Percentiles rank a stretch among this genome's conserved stretches.
Conservation (phyloP, 2,329 filamentous ascomycete genomes). For the Apiospora koreana region DNA sequence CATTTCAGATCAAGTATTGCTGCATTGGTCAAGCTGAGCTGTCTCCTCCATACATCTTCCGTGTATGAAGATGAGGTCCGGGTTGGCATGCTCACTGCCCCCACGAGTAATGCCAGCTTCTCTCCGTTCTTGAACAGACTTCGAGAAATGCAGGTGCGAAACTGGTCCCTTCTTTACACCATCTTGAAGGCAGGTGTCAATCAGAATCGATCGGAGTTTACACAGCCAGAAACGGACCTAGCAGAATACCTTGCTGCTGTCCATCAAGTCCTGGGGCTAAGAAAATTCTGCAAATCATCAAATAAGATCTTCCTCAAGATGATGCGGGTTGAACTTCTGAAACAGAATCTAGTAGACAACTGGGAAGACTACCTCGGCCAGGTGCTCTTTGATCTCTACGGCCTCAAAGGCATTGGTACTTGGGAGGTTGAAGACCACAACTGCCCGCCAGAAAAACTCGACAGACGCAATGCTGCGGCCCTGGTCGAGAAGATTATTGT, state of each 20-base stretch:
- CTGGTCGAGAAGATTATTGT: constrained; percentile 82
- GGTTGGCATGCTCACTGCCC: constrained; percentile 68
- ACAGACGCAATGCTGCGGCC: constrained; percentile 76
- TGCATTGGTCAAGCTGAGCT: constrained; percentile 70
- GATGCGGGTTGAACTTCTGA: constrained; percentile 82
- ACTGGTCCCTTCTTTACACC: constrained; percentile 86
- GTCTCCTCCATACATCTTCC: constrained; percentile 76
- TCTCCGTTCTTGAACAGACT: constrained; percentile 66
- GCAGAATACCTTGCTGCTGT: constrained; percentile 79
- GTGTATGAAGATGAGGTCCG: constrained; percentile 86
- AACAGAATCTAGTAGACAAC: constrained; percentile 73
- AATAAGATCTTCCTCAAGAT: constrained; percentile 89
- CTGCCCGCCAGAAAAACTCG: constrained; percentile 75
- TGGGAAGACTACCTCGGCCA: constrained; percentile 87
- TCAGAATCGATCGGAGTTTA: constrained; percentile 66
- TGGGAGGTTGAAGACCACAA: constrained; percentile 76
- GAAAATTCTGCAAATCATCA: constrained; percentile 81
- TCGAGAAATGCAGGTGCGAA: constrained; percentile 82
- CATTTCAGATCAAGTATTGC: constrained; percentile 74
- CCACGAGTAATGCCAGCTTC: constrained; percentile 57
- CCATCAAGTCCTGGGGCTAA: constrained; percentile 81
- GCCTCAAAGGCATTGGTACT: constrained; percentile 69
- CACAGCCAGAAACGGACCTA: constrained; percentile 68
- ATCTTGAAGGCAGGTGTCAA: constrained; percentile 74
- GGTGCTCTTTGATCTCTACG: constrained; percentile 80